Evolutionary conservation across 805 yeast genomes (phyloP).

Genomic region (Allodekkera sacchari): DNA sequence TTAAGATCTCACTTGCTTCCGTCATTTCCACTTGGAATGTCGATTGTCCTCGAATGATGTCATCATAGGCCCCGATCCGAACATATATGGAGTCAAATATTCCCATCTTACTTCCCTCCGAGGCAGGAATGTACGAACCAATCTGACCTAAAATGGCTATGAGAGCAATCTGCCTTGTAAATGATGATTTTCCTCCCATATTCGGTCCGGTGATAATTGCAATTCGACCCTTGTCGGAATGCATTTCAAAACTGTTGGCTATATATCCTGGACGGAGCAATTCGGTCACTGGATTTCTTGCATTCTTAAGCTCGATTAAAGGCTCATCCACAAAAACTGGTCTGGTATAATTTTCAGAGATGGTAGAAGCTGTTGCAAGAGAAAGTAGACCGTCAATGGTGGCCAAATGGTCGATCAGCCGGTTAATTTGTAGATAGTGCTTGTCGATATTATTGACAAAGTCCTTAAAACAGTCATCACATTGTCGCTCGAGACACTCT

Average conservation of each 20-base stretch:
- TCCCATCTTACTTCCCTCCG: slow-evolving; percentile 39
- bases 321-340: slow-evolving; percentile 45
- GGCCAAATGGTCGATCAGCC: slow-evolving; percentile 40
- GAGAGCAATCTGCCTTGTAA: slow-evolving; percentile 66
- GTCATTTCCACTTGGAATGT: slow-evolving; percentile 75
- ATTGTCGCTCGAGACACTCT: slow-evolving; percentile 39
- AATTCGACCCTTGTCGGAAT: slow-evolving; percentile 37
- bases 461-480: slow-evolving; percentile 37
- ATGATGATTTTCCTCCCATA: slow-evolving; percentile 83
- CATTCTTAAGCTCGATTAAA: slow-evolving; percentile 40
- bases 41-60: slow-evolving; percentile 65
- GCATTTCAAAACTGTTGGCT: slow-evolving; percentile 46
- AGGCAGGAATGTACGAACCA: slow-evolving; percentile 74
- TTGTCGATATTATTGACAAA: slow-evolving; percentile 34
- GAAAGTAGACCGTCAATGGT: slow-evolving; percentile 61
- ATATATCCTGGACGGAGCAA: slow-evolving; percentile 35
- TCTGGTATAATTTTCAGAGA: slow-evolving; percentile 34
- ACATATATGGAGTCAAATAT: slow-evolving; percentile 47
- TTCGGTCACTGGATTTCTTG: slow-evolving; percentile 35
- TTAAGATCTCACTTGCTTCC: slow-evolving; percentile 54
- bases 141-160: slow-evolving; percentile 66
- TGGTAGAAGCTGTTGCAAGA: slow-evolving; percentile 49
- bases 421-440: slow-evolving; percentile 30
- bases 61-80: slow-evolving; percentile 80
- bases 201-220: slow-evolving; percentile 77